Percentiles rank a stretch among this genome's conserved stretches.
Evolutionary conservation across 2,329 filamentous ascomycete genomes (phyloP).

Genomic region (Aspergillus melleus): DNA sequence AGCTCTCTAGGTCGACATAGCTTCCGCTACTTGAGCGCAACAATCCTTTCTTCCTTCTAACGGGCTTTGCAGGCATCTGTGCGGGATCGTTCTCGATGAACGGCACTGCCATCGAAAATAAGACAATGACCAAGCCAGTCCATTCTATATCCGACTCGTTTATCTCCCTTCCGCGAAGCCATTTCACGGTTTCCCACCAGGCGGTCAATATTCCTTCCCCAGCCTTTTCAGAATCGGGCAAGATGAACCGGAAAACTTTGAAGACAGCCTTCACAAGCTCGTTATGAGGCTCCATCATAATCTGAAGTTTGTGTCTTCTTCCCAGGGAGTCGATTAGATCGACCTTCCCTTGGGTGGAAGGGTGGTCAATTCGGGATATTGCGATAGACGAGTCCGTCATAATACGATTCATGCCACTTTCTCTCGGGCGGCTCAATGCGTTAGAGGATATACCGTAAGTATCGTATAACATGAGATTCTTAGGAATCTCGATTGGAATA

Average conservation of each 20-base stretch:
- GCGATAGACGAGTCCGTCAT: conserved; percentile 44
- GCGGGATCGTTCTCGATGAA: conserved; percentile 48
- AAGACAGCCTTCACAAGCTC: conserved; percentile 63
- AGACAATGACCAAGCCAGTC: conserved; percentile 64
- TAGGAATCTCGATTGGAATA: conserved; percentile 65
- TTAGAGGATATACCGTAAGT: conserved; percentile 60
- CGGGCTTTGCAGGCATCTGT: conserved; percentile 34
- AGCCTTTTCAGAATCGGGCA: conserved; percentile 58
- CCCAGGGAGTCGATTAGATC: conserved; percentile 66
- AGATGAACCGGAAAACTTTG: conserved; percentile 62
- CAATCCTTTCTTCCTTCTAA: conserved; percentile 44
- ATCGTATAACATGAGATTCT: conserved; percentile 59
- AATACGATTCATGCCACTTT: conserved; percentile 50
- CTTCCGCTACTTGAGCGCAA: conserved; percentile 53
- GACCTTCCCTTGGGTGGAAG: conserved; percentile 60
- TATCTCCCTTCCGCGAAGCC: conserved; percentile 57
- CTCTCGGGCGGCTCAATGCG: conserved; percentile 53
- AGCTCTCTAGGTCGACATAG: conserved; percentile 46
- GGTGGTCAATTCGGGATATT: conserved; percentile 57
- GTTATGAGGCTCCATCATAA: conserved; percentile 66
- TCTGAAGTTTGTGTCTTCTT: conserved; percentile 64
- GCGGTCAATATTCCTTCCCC: conserved; percentile 63
- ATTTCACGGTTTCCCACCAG: conserved; percentile 74
- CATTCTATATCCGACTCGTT: conserved; percentile 61
- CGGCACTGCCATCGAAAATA: conserved; percentile 65